A percentile compares a stretch with the other conserved stretches of the same genome.
phyloP scores from a whole-genome alignment of 768 basidiomycete genomes.

The Omphalotus guepiniiformis region DNA sequence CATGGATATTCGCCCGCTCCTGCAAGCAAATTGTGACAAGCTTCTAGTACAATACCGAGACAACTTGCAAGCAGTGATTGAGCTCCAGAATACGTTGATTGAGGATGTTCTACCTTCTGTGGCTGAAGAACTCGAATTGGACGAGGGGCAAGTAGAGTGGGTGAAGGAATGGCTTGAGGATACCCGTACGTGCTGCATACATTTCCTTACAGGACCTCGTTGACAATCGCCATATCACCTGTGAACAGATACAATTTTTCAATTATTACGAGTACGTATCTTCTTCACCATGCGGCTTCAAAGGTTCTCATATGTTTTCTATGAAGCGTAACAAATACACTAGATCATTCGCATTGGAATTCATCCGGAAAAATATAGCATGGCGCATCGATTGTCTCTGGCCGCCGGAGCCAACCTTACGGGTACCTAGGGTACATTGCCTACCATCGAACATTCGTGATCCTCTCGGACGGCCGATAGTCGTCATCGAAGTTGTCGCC shows the following conservation, averaged over 20 bases:
- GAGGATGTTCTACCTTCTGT: conserved; percentile 58
- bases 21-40: conserved; percentile 42
- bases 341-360: conserved; percentile 56
- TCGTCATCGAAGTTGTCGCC: conserved; percentile 46
- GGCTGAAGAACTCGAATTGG: conserved; percentile 51
- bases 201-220: too few relatives aligned
- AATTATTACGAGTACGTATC: conserved; percentile 53
- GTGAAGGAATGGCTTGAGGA: conserved; percentile 63
- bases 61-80: conserved; percentile 41
- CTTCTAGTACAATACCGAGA: conserved; percentile 47
- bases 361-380: conserved; percentile 46
- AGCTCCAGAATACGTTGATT: conserved; percentile 48
- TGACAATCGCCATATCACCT: neutral
- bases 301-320: conserved; percentile 8
- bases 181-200: conserved; percentile 45
- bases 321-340: conserved; percentile 65
- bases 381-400: conserved; percentile 52
- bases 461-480: conserved; percentile 61
- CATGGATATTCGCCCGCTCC: conserved; percentile 35
- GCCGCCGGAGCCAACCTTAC: conserved; percentile 26
- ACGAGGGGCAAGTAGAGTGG: conserved; percentile 43
- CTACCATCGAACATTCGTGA: conserved; percentile 53
- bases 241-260: conserved; percentile 53
- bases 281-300: conserved; percentile 9
- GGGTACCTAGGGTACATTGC: conserved; percentile 41